Evolutionary conservation across 768 basidiomycete species (phyloP).

Genomic region (Rhizopogon vesiculosus): DNA sequence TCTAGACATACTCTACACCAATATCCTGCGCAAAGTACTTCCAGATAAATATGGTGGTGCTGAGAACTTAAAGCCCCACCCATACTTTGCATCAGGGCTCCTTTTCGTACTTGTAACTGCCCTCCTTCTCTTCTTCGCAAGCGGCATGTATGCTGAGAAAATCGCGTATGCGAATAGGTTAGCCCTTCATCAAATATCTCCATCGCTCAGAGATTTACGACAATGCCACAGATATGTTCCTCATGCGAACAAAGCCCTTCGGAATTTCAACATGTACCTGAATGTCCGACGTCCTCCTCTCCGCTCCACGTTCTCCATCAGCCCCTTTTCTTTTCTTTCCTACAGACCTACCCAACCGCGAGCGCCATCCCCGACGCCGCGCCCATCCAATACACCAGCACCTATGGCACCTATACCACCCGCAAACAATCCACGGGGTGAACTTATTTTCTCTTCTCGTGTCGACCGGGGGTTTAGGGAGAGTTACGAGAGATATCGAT

Average conservation of each 20-base stretch:
- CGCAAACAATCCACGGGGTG: conserved; percentile 85
- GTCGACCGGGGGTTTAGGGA: conserved; percentile 83
- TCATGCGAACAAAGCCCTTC: conserved; percentile 87
- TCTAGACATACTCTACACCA: conserved; percentile 57
- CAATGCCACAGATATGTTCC: conserved; percentile 76
- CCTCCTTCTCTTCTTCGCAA: conserved; percentile 91
- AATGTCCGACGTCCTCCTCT: conserved; percentile 85
- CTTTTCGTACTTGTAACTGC: conserved; percentile 89
- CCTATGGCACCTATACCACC: conserved; percentile 75
- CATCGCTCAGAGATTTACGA: conserved; percentile 8
- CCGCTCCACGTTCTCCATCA: conserved; percentile 48
- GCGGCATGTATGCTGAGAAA: conserved; percentile 94
- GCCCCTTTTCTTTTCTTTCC: conserved; percentile 34
- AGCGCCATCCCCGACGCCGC: conserved; percentile 30
- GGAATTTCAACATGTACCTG: conserved; percentile 94
- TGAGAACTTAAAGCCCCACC: conserved; percentile 46
- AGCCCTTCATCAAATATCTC: conserved; percentile 6
- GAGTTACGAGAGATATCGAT: conserved; percentile 87
- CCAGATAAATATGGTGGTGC: conserved; percentile 46
- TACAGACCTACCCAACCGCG: conserved; percentile 21
- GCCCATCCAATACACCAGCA: conserved; percentile 35
- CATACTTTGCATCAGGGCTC: conserved; percentile 74
- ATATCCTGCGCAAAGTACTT: conserved; percentile 41
- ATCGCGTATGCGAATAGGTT: conserved; percentile 96
- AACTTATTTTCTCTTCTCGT: conserved; percentile 91